Conservation (phyloP, 2,329 filamentous ascomycete species). For the Ophiocordyceps camponoti-leonardi region DNA sequence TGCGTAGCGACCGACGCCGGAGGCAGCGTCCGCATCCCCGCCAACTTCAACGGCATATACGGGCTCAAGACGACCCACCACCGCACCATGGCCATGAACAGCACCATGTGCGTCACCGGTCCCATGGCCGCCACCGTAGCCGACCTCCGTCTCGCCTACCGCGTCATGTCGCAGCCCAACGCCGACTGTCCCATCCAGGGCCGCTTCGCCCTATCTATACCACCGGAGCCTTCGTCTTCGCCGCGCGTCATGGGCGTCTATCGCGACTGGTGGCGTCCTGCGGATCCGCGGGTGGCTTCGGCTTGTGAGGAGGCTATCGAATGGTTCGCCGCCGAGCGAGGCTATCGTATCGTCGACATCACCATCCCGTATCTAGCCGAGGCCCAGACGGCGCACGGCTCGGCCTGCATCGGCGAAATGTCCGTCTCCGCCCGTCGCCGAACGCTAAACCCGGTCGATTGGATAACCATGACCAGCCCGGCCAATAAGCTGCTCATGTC, state of each 20-base stretch:
- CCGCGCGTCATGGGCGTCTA: conserved; percentile 57
- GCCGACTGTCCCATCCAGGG: conserved; percentile 40
- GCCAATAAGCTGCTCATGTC: conserved; percentile 55
- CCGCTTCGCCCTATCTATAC: conserved; percentile 42
- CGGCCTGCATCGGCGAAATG: conserved; percentile 62
- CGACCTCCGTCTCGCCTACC: conserved; percentile 71
- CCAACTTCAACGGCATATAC: conserved; percentile 62
- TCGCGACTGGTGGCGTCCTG: conserved; percentile 27
- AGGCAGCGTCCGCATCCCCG: conserved; percentile 58
- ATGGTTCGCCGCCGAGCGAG: conserved; percentile 32
- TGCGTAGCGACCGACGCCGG: conserved; percentile 61
- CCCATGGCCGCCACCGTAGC: conserved; percentile 61
- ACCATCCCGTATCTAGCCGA: conserved; percentile 48
- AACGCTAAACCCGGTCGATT: conserved; percentile 25
- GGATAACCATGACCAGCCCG: conserved; percentile 39
- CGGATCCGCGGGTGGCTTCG: conserved; percentile 44
- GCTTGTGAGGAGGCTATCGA: conserved; percentile 45
- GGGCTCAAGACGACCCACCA: conserved; percentile 67
- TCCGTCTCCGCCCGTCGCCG: conserved; percentile 27
- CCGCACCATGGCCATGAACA: conserved; percentile 40
- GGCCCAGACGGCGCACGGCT: conserved; percentile 59
- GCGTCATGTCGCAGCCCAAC: conserved; percentile 59
- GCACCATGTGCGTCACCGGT: conserved; percentile 45
- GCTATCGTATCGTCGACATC: conserved; percentile 39
- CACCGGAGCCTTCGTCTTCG: conserved; percentile 18